Percentiles rank a stretch among this genome's conserved stretches.
Conservation (phyloP, 768 basidiomycete species). For the Boletus subcaerulescens region DNA sequence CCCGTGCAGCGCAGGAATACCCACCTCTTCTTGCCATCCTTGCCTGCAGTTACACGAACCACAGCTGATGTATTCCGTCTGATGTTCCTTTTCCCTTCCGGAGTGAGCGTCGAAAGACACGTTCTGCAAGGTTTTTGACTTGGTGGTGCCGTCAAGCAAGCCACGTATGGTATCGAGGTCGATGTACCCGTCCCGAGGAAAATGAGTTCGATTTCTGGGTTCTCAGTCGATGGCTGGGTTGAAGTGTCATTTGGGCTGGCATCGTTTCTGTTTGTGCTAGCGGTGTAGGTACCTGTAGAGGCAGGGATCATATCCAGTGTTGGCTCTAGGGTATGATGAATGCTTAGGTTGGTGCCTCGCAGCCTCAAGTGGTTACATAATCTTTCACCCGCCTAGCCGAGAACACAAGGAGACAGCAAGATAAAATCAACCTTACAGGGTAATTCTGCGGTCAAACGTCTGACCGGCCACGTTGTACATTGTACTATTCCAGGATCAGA, state of each 20-base stretch:
- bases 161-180: slow-evolving; percentile 62
- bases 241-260: not conserved
- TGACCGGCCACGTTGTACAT: too few relatives aligned
- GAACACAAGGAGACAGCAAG: too few relatives aligned
- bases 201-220: slow-evolving; percentile 55
- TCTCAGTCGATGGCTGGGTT: not conserved
- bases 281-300: not conserved
- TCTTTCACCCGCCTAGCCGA: too few relatives aligned
- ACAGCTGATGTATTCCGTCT: slow-evolving; percentile 81
- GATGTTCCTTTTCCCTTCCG: slow-evolving; percentile 78
- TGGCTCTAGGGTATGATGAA: too few relatives aligned
- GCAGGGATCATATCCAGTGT: not conserved
- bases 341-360: too few relatives aligned
- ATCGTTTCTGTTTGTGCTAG: not conserved
- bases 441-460: too few relatives aligned
- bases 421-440: too few relatives aligned
- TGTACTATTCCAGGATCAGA: too few relatives aligned
- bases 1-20: slow-evolving; percentile 19
- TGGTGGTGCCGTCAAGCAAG: slow-evolving; percentile 72
- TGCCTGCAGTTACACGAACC: slow-evolving; percentile 43
- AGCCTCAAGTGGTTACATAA: too few relatives aligned
- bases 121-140: slow-evolving; percentile 52
- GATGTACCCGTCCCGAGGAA: slow-evolving; percentile 86
- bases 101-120: slow-evolving; percentile 62
- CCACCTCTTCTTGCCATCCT: slow-evolving; percentile 47